Evolutionary conservation across 768 basidiomycete genomes (phyloP), one percentile per base, ranked within the genome.

Genomic region (Termitomyces bulborhizus): DNA sequence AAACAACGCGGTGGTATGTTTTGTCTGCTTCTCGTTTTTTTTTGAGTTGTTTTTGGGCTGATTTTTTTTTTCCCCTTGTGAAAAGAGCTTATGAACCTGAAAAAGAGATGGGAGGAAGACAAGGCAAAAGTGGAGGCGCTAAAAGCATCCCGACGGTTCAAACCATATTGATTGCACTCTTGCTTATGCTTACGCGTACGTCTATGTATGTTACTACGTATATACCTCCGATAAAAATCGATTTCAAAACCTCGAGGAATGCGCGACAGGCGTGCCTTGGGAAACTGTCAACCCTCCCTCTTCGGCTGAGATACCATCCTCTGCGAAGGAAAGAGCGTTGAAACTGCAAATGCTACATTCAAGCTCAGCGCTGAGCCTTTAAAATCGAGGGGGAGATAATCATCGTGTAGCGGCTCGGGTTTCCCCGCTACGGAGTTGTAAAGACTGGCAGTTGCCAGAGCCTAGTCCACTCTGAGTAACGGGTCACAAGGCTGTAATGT

Each of bases 71-170:
- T n/a, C n/a, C 6, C 29, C 29, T 29, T 34, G 12, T 15, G 26
- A n/a, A 16, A 57, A 93, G 92, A 72, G 75, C 75, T 78, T 75
- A 84, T 76, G 82, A 88, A 68, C 76, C 81, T 77, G 78, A 89
- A 89, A 66, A 79, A 76, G 62, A 86, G 83, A 64, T 96, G 93
- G 80, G 91, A 94, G 64, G 83, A 83, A 62, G 93, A 96, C 79
- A 93, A 91, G 72, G 84, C 82, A 7, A 90, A 86, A 66, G 83
- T 93, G 37, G 87, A 87, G 65, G 83, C 86, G 62, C 75, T 91
- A 61, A 92, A 89, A 69, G 82, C 84, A 44, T 84, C 86, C 24
- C 80, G 85, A 62, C 79, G 84, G 51, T 96, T 93, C 81, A 94
- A 84, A 65, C 93, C 93, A 13, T 97, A 97, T 69, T 96, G 75